These are phyloP conservation scores for Coemansia sp. DNA, from an alignment of 371 early-diverging fungal genomes.

Conservation along the genomic window DNA sequence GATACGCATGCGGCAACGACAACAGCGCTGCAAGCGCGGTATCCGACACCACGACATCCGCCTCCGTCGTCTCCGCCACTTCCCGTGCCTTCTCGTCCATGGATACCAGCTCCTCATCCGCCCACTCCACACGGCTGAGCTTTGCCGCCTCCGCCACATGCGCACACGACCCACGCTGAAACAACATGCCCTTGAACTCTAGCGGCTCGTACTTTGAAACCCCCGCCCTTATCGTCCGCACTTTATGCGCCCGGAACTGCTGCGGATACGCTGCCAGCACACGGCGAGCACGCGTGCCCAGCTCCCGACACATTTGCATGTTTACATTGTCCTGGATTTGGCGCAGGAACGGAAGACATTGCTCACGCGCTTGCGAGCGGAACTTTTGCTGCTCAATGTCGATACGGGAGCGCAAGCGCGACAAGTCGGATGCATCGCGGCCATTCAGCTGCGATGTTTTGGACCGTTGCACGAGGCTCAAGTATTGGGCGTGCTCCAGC, in stretches of 20 bases:
- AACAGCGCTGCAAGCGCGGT: constrained; percentile 31
- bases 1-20: constrained; percentile 31
- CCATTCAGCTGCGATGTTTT: constrained; percentile 2
- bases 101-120: constrained; percentile 12
- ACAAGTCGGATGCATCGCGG: constrained; percentile 18
- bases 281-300: not conserved
- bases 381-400: constrained; percentile 39
- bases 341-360: constrained; percentile 10
- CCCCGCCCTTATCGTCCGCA: constrained; percentile 30
- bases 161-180: constrained; percentile 34
- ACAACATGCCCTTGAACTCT: constrained; percentile 29
- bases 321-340: constrained; percentile 1
- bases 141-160: not conserved
- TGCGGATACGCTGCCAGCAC: constrained; percentile 21
- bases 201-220: constrained; percentile 25
- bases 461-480: constrained; percentile 14
- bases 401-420: constrained; percentile 21
- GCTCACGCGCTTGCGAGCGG: constrained; percentile 27
- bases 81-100: constrained; percentile 14
- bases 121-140: not conserved
- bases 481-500: constrained; percentile 24
- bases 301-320: not conserved
- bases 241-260: constrained; percentile 16
- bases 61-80: constrained; percentile 18
- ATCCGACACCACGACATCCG: constrained; percentile 38